phyloP scores from a whole-genome alignment of 106 monocot species.

The Iris macrosiphon region DNA sequence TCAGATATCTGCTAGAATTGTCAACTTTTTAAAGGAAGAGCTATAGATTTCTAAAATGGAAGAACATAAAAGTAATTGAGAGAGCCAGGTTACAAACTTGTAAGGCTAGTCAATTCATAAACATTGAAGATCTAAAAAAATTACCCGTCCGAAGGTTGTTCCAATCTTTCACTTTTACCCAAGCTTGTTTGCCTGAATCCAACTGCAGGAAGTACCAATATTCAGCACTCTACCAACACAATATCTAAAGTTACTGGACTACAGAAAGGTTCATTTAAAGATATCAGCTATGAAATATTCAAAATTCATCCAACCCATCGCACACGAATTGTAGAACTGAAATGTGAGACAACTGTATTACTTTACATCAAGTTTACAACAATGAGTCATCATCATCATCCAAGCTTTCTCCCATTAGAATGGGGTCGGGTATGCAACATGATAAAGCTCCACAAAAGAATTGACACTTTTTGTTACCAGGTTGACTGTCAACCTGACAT shows the following conservation, averaged over 20 bases:
- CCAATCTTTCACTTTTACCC: constrained; percentile 23
- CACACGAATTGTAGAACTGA: not conserved
- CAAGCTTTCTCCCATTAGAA: too few relatives aligned
- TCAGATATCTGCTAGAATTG: not conserved
- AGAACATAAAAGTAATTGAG: not conserved
- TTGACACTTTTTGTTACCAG: too few relatives aligned
- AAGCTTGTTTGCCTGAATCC: constrained; percentile 16
- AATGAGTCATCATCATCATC: too few relatives aligned
- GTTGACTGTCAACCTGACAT: too few relatives aligned
- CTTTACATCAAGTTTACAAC: too few relatives aligned
- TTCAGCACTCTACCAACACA: constrained; percentile 1
- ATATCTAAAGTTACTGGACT: not conserved
- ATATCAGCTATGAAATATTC: not conserved
- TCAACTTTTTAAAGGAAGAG: too few relatives aligned
- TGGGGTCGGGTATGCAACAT: too few relatives aligned
- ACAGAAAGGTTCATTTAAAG: not conserved
- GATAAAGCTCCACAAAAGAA: too few relatives aligned
- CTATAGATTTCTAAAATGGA: too few relatives aligned
- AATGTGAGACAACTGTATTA: too few relatives aligned
- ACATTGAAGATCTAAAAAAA: not conserved
- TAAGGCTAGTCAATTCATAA: not conserved
- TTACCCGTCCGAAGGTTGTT: constrained; percentile 18
- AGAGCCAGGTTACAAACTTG: not conserved
- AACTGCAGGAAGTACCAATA: constrained; percentile 8
- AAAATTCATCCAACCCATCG: not conserved